phyloP scores from a whole-genome alignment of 306 rosid species.

The Urtica urens region DNA sequence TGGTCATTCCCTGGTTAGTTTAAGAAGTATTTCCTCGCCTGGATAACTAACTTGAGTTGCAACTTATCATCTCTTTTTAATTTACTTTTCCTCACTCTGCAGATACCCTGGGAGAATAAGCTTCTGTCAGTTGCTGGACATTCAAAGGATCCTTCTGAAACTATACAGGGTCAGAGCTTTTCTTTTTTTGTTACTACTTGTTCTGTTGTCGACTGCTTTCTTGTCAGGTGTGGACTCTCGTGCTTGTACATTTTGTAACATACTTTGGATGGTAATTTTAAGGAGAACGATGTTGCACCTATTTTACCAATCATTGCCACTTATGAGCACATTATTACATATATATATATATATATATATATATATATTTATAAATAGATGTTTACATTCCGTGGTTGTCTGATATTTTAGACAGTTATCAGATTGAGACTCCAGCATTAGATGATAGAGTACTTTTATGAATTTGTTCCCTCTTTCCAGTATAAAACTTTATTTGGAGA shows the following conservation, averaged over 20 bases:
- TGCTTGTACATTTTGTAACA: neutral
- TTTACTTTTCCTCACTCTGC: slow-evolving; percentile 12
- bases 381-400: no score
- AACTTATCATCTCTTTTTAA: neutral
- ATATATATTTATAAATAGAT: no score
- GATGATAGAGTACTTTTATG: no score
- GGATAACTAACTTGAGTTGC: no score
- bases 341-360: no score
- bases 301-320: neutral
- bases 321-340: no score
- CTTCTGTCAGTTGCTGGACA: slow-evolving; percentile 82
- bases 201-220: neutral
- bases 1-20: slow-evolving; percentile 81
- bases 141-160: slow-evolving; percentile 67
- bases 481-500: no score
- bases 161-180: slow-evolving; percentile 53
- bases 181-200: slow-evolving; percentile 2
- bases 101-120: slow-evolving; percentile 82
- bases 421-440: no score
- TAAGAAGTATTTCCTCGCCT: neutral
- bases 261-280: neutral
- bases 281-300: neutral
- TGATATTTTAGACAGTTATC: no score
- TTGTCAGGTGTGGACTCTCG: neutral
- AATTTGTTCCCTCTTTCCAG: no score